phyloP scores from a whole-genome alignment of 1,139 yeast species.

The Taphrina sp. region DNA sequence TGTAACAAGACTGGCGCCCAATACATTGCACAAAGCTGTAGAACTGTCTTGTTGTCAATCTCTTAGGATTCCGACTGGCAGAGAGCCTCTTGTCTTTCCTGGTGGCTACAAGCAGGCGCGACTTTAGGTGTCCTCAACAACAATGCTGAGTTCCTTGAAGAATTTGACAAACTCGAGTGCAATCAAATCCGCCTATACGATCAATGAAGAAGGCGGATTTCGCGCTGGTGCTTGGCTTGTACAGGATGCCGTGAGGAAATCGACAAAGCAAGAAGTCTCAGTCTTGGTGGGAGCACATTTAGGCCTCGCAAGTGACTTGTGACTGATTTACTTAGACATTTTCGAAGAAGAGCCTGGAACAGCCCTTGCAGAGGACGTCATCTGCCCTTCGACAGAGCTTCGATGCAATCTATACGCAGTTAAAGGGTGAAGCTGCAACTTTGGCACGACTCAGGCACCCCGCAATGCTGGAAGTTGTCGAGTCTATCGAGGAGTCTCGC shows the following conservation, averaged over 20 bases:
- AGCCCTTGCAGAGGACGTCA: constrained; percentile 51
- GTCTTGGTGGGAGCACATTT: constrained; percentile 6
- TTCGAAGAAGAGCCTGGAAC: constrained; percentile 75
- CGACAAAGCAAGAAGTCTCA: constrained; percentile 43
- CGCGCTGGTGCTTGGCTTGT: constrained; percentile 81
- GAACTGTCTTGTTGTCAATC: too few species aligned
- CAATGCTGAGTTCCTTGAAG: constrained; percentile 22
- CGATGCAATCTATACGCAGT: constrained; percentile 51
- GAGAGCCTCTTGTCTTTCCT: too few species aligned
- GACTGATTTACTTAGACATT: constrained; percentile 49
- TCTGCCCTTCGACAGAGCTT: constrained; percentile 40
- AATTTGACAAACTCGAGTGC: constrained; percentile 12
- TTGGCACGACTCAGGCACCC: constrained; percentile 86
- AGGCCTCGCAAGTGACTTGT: constrained; percentile 29
- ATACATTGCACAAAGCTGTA: too few species aligned
- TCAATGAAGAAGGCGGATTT: constrained; percentile 72
- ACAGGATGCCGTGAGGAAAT: constrained; percentile 73
- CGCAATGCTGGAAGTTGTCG: constrained; percentile 72
- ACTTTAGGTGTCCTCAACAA: neutral
- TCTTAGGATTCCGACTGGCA: too few species aligned
- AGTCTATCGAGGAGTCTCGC: constrained; percentile 84
- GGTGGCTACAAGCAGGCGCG: neutral
- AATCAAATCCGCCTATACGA: constrained; percentile 51
- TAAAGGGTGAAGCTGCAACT: constrained; percentile 62
- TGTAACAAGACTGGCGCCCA: too few species aligned